Conservation (phyloP, 371 early-diverging fungal genomes). For the Haplosporangium sp. region DNA sequence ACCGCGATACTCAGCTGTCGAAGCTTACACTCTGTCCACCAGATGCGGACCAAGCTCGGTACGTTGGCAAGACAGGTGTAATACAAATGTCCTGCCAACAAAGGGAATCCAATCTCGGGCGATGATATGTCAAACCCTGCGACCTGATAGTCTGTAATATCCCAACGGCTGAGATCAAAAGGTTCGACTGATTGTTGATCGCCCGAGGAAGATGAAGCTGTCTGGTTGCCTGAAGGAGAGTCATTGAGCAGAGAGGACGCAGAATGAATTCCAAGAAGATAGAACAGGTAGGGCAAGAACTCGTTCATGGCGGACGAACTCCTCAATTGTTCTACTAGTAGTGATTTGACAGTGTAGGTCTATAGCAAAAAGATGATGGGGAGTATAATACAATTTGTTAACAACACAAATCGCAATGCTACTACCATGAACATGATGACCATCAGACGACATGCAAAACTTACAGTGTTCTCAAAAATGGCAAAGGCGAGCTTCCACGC, state of each 20-base stretch:
- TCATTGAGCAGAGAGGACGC: slow-evolving; percentile 26
- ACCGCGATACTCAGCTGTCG: slow-evolving; percentile 80
- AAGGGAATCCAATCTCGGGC: slow-evolving; percentile 67
- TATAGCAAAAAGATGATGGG: slow-evolving; percentile 34
- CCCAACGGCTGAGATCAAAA: slow-evolving; percentile 82
- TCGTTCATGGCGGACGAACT: slow-evolving; percentile 61
- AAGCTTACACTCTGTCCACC: slow-evolving; percentile 88
- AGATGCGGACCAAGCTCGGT: slow-evolving; percentile 81
- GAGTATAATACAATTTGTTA: background rate
- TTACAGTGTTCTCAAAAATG: slow-evolving; percentile 85
- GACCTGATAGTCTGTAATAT: slow-evolving; percentile 71
- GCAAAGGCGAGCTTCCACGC: slow-evolving; percentile 81
- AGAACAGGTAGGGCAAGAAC: slow-evolving; percentile 72
- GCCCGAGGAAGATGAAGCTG: slow-evolving; percentile 8
- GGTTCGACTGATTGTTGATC: slow-evolving; percentile 50
- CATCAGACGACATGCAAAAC: slow-evolving; percentile 12
- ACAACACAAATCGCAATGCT: background rate
- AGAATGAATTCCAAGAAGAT: slow-evolving; percentile 72
- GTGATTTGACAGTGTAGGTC: slow-evolving; percentile 82
- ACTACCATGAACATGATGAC: no score
- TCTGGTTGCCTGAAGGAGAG: slow-evolving; percentile 15
- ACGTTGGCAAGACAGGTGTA: slow-evolving; percentile 69
- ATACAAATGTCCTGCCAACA: slow-evolving; percentile 82
- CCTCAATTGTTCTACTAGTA: slow-evolving; percentile 72
- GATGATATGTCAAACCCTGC: slow-evolving; percentile 58